Evolutionary conservation across 371 early-diverging fungal species (phyloP), one percentile per base, ranked within the genome.

Genomic region (Syncephalastrum monosporum): DNA sequence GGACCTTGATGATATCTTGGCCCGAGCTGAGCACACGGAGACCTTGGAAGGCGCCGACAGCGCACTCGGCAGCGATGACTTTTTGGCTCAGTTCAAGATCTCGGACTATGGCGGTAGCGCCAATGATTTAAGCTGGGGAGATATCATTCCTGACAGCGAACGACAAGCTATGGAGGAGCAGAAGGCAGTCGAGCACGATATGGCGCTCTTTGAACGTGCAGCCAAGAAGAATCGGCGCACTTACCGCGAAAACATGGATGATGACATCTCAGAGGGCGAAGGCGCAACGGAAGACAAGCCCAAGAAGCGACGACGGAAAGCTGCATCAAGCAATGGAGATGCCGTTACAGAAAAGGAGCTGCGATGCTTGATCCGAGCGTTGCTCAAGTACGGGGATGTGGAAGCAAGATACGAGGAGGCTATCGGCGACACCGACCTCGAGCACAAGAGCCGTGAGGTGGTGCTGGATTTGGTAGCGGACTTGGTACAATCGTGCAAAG

Each of bases 1-100:
- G 71, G 95, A 98, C 68, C 67, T 99, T 55, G 98, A 97, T 72
- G 94, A 94, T 59, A 94, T 99, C 65, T 78, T 99, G 41, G 91
- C 90, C 10, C 87, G 92, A 48, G 98, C 98, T 7, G 99, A 98
- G 72, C 86, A 90, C 53, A 89, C 91, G 14, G 95, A 95, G 51
- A 89, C 91, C 1, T 72, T 87, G 2, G 89, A 89, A 60, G 81
- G 78, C 16, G 84, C 86, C 29, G 82, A 74, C 1, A 82, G 77
- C 1, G 77, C 82, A 0, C 65, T 82, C 8, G 93, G 91, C 12
- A 87, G 89, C 14, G 94, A 93, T 38, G 98, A 95, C 63, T 98
- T 98, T 70, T 72, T 97, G 62, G 84, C 89, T 24, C 95, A 96
- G 73, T 98, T 96, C 81, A 85, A 91, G 67, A 92, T 95, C 19